Evolutionary conservation across 768 basidiomycete genomes (phyloP).

Genomic region (Leucogyrophana mollusca): DNA sequence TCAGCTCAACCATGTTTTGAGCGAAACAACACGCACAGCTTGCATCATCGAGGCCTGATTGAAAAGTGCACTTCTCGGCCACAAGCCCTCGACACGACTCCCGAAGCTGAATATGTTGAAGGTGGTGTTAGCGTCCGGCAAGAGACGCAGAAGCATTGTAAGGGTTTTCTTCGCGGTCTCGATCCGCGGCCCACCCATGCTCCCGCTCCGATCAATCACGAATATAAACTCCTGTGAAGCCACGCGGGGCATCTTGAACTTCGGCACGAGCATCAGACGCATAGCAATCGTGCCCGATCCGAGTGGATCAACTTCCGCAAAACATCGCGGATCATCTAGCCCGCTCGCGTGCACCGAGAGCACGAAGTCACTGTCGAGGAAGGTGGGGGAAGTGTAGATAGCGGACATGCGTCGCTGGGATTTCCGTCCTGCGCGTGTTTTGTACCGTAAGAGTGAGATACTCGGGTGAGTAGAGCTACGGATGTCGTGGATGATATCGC

Average conservation of each 20-base stretch:
- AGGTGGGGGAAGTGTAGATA: slow-evolving; percentile 37
- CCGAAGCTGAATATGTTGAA: slow-evolving; percentile 68
- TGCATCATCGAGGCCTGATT: slow-evolving; percentile 23
- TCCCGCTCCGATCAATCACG: slow-evolving; percentile 56
- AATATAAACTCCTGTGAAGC: slow-evolving; percentile 57
- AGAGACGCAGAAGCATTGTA: slow-evolving; percentile 44
- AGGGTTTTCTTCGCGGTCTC: slow-evolving; percentile 49
- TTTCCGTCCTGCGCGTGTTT: slow-evolving; percentile 28
- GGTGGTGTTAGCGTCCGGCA: slow-evolving; percentile 38
- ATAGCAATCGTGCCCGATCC: slow-evolving; percentile 42
- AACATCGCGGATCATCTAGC: slow-evolving; percentile 54
- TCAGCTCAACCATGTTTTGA: slow-evolving; percentile 9
- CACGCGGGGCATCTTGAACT: slow-evolving; percentile 41
- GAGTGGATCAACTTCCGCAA: slow-evolving; percentile 42
- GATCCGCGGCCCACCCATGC: slow-evolving; percentile 45
- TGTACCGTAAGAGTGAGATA: slow-evolving; percentile 34
- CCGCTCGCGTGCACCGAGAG: slow-evolving; percentile 46
- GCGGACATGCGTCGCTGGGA: slow-evolving; percentile 42
- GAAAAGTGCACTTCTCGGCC: slow-evolving; percentile 34
- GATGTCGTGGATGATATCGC: slow-evolving; percentile 39
- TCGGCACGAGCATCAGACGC: slow-evolving; percentile 56
- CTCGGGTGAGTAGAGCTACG: slow-evolving; percentile 43
- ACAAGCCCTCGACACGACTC: slow-evolving; percentile 23
- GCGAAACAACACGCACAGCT: slow-evolving; percentile 31
- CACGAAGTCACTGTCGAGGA: slow-evolving; percentile 50